Evolutionary conservation across 495 filamentous ascomycete genomes (phyloP), one percentile per base, ranked within the genome.

Genomic region (Aspergillus asperescens): DNA sequence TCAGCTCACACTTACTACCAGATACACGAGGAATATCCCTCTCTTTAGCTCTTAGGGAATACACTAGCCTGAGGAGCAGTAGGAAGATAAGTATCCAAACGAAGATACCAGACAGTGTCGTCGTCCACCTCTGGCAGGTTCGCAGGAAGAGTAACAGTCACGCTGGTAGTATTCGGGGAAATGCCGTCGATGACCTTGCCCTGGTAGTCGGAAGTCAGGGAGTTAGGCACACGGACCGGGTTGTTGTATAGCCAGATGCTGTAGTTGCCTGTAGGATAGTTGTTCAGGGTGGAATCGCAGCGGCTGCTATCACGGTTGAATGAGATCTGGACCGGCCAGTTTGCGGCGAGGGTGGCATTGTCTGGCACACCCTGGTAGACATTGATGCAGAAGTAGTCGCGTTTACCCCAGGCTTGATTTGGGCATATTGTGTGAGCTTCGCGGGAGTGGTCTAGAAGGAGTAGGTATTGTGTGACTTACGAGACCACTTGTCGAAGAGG

Each of bases 231-330:
- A 25, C 64, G 61, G 5, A 66, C 58, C 2, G 66, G 69, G 58
- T 71, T 72, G 61, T 74, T 74, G 50, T 71, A 72, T 31, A 72
- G 61, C 55, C 56, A 65, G 5, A 69, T 50, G 27, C 46, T 56
- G 55, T 72, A 72, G 27, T 56, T 48, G 54, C 31, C 37, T 4
- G 58, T 57, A 0, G 59, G 59, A 49, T 64, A 66, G 35, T 60
- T 54, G 4, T 56, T 24, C 55, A 63, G 69, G 52, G n/a, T 15
- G 12, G 25, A 15, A 3, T 15, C 32, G 42, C 51, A 54, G 24
- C 62, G 62, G 13, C 50, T 50, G 15, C 62, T 57, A 24, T 52
- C 47, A n/a, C 69, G 63, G 57, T 72, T 55, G 58, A 69, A 72
- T 28, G 52, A 56, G 24, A 72, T 50, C 23, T 58, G 57, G 7